Conservation (phyloP, 371 early-diverging fungal genomes). For the Mycotypha africana region DNA sequence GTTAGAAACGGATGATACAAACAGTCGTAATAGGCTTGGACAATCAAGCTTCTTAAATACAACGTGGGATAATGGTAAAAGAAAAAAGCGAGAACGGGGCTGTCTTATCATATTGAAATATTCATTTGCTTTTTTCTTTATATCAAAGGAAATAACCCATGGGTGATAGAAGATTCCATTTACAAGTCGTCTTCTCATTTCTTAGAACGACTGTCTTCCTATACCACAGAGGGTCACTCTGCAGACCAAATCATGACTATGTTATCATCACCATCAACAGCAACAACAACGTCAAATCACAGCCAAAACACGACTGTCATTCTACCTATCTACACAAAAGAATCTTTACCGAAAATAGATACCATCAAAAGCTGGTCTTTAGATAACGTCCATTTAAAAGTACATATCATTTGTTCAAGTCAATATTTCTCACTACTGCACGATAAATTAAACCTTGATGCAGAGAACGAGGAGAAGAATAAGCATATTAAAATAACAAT, state of each 20-base stretch:
- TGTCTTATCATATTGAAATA: not conserved
- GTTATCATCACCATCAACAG: not conserved
- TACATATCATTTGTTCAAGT: slow-evolving; percentile 8
- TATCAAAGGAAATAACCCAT: slow-evolving; percentile 13
- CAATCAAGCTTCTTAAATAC: slow-evolving; percentile 7
- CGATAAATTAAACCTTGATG: not conserved
- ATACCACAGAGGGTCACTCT: slow-evolving; percentile 14
- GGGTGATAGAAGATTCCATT: slow-evolving; percentile 12
- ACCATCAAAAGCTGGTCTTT: slow-evolving; percentile 2
- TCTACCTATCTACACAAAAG: slow-evolving; percentile 12
- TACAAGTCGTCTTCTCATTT: slow-evolving; percentile 5
- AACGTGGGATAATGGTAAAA: slow-evolving; percentile 14
- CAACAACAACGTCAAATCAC: not conserved
- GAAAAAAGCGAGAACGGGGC: too few relatives aligned
- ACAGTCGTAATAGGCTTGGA: not conserved
- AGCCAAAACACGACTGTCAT: slow-evolving; percentile 7
- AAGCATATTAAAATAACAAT: not conserved
- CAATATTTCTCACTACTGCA: slow-evolving; percentile 1
- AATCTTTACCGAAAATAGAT: slow-evolving; percentile 7
- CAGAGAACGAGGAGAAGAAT: too few relatives aligned
- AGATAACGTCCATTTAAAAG: not conserved
- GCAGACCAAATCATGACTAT: too few relatives aligned
- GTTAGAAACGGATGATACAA: not conserved
- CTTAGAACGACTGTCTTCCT: slow-evolving; percentile 8
- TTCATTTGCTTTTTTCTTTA: not conserved